A percentile compares a stretch with the other conserved stretches of the same genome.
phyloP scores from a whole-genome alignment of 2,329 filamentous ascomycete species.

The Fusarium sp. region DNA sequence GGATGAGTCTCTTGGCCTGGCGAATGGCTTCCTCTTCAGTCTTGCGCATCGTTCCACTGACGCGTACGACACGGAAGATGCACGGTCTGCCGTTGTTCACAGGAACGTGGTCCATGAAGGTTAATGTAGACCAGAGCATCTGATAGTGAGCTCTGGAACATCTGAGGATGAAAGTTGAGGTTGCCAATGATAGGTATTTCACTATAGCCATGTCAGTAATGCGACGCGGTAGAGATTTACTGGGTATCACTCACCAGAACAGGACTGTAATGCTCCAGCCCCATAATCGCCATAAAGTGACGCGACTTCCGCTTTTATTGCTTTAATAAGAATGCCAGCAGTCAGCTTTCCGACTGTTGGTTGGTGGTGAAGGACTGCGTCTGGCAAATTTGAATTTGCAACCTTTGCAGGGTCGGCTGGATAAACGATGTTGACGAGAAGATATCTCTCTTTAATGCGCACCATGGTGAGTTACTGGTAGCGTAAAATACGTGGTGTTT shows the following conservation, averaged over 20 bases:
- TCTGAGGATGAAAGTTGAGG: constrained; percentile 90
- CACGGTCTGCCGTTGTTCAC: constrained; percentile 71
- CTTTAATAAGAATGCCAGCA: constrained; percentile 71
- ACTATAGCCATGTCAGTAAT: constrained; percentile 62
- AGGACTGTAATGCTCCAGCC: constrained; percentile 75
- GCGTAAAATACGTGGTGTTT: not conserved
- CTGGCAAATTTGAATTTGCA: constrained; percentile 57
- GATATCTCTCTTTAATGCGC: constrained; percentile 93
- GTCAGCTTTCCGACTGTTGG: constrained; percentile 81
- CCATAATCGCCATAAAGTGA: constrained; percentile 91
- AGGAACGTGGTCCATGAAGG: constrained; percentile 79
- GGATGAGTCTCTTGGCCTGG: constrained; percentile 77
- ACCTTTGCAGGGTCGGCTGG: constrained; percentile 64
- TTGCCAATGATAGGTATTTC: constrained; percentile 92
- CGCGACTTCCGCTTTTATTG: constrained; percentile 76
- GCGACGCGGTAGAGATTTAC: not conserved
- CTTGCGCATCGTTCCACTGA: constrained; percentile 93
- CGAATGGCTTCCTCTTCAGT: constrained; percentile 89
- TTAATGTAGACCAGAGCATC: constrained; percentile 89
- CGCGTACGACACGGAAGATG: constrained; percentile 84
- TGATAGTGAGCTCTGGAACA: constrained; percentile 85
- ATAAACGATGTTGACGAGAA: constrained; percentile 94
- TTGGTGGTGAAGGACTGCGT: constrained; percentile 79
- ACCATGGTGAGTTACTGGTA: constrained; percentile 85
- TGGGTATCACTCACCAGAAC: constrained; percentile 67